A percentile compares a stretch with the other conserved stretches of the same genome.
These are phyloP conservation scores for Syzygium malaccense DNA, from an alignment of 441 rosid species.

Conservation along the genomic window DNA sequence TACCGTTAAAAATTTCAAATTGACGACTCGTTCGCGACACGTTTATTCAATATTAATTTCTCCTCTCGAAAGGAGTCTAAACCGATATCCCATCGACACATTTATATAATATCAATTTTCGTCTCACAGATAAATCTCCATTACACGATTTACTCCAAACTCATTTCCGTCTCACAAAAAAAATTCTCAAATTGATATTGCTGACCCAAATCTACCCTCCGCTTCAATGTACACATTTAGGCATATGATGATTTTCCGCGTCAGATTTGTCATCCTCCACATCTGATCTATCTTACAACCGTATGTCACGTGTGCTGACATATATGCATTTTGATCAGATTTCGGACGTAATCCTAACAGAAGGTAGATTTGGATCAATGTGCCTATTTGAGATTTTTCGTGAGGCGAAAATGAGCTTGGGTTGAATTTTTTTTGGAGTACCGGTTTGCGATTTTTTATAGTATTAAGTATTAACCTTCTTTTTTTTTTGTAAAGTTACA, in stretches of 20 bases:
- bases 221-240: background rate
- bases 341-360: rapidly evolving
- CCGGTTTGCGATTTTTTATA: background rate
- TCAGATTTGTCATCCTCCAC: background rate
- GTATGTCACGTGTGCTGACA: rapidly evolving
- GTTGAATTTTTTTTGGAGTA: background rate
- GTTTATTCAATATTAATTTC: background rate
- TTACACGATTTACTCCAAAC: background rate
- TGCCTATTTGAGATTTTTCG: background rate
- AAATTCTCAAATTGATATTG: background rate
- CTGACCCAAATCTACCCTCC: background rate
- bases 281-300: background rate
- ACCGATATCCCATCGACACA: background rate
- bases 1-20: no score
- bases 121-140: background rate
- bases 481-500: background rate
- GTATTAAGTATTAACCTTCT: background rate
- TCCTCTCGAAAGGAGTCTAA: background rate
- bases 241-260: rapidly evolving
- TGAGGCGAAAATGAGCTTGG: background rate
- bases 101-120: background rate
- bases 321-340: background rate
- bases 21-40: no score
- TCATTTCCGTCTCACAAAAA: background rate
- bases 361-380: background rate